These are phyloP conservation scores for Thamnidium elegans DNA, from an alignment of 192 early-diverging fungal species.

Conservation along the genomic window DNA sequence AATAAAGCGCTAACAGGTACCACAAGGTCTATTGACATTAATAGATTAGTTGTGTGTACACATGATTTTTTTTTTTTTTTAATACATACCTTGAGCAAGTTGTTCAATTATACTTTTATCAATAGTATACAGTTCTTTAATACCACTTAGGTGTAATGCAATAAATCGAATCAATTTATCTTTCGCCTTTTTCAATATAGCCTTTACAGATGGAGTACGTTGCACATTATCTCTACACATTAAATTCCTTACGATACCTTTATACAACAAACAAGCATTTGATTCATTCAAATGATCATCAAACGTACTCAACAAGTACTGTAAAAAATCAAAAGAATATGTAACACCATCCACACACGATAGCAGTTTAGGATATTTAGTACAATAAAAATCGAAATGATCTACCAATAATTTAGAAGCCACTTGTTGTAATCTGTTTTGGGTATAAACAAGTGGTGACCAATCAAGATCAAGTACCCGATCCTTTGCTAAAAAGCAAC, in stretches of 20 bases:
- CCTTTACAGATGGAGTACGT: not conserved
- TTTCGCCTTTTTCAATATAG: conserved; percentile 14
- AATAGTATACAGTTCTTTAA: conserved; percentile 12
- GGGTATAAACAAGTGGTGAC: conserved; percentile 7
- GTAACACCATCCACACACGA: conserved; percentile 36
- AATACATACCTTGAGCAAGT: conserved; percentile 25
- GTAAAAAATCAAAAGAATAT: conserved; percentile 31
- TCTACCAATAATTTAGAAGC: conserved; percentile 17
- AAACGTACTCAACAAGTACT: conserved; percentile 21
- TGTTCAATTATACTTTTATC: conserved; percentile 16
- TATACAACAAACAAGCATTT: conserved; percentile 26
- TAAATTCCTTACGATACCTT: conserved; percentile 27
- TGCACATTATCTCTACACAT: conserved; percentile 25
- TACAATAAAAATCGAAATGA: conserved; percentile 34
- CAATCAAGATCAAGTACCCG: conserved; percentile 15
- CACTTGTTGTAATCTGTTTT: conserved; percentile 15
- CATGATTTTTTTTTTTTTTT: not conserved
- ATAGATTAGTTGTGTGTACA: not conserved
- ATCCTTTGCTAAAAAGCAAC: conserved; percentile 23
- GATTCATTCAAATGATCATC: conserved; percentile 23
- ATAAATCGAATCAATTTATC: conserved; percentile 19
- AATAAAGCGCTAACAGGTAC: not conserved
- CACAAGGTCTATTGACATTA: not conserved
- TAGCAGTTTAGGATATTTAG: conserved; percentile 29
- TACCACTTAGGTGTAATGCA: conserved; percentile 5